These are phyloP conservation scores for Wickerhamiella occidentalis DNA, from an alignment of 805 yeast species.

Conservation along the genomic window DNA sequence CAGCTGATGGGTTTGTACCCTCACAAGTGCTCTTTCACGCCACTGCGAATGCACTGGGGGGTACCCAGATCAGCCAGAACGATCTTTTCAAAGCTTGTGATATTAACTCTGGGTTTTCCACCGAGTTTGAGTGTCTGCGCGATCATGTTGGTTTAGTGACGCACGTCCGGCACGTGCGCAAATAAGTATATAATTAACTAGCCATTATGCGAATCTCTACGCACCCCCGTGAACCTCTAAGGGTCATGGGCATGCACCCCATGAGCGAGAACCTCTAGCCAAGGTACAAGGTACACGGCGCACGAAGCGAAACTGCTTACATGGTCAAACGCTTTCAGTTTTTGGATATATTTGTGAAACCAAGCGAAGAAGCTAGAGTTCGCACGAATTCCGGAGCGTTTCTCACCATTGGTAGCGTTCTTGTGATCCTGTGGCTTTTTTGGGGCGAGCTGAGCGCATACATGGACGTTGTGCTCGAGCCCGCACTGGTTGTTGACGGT, in stretches of 20 bases:
- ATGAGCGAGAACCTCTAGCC: no score
- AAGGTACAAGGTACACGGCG: no score
- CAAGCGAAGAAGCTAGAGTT: conserved; percentile 85
- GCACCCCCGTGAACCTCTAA: no score
- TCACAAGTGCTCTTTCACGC: conserved; percentile 27
- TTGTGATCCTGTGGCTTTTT: conserved; percentile 50
- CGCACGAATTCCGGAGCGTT: conserved; percentile 84
- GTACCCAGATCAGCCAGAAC: conserved; percentile 20
- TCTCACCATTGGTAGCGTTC: conserved; percentile 59
- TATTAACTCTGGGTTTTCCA: conserved; percentile 11
- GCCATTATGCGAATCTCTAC: no score
- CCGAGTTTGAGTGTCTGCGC: conserved; percentile 23
- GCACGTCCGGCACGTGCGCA: conserved; percentile 18
- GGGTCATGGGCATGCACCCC: no score
- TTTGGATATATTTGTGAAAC: conserved; percentile 78
- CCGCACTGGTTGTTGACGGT: conserved; percentile 74
- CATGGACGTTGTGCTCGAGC: conserved; percentile 51
- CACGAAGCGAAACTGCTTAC: neutral
- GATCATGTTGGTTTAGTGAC: conserved; percentile 29
- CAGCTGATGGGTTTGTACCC: conserved; percentile 28
- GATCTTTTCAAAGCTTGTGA: conserved; percentile 25
- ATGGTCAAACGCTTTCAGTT: conserved; percentile 17
- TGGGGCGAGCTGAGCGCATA: conserved; percentile 69
- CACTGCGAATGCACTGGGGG: conserved; percentile 18
- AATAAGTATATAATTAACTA: neutral